Evolutionary conservation across 2,329 filamentous ascomycete genomes (phyloP), one percentile per base, ranked within the genome.

Genomic region (Paradendryphiella salina): DNA sequence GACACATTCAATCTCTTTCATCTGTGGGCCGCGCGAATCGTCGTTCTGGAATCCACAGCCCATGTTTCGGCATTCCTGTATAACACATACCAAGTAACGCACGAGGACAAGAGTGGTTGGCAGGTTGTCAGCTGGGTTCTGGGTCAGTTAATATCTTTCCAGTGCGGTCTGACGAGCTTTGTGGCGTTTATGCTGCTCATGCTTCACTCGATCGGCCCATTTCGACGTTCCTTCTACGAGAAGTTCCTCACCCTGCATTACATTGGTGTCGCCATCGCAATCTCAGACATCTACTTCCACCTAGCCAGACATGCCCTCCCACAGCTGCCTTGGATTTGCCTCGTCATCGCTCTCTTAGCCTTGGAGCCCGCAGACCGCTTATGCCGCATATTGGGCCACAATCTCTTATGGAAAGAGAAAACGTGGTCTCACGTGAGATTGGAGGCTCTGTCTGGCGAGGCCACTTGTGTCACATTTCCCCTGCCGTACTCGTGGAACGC

Each of bases 1-100:
- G 87, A 91, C 69, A 88, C 86, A 0, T 90, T 88, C 77, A 91
- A 90, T 73, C 75, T 90, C 45, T 77, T 90, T 51, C 88, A 91
- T 73, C 82, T 87, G 55, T 90, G 87, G 87, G 80, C 88, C 41
- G 88, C 87, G 52, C 82, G 88, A 42, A 87, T 90, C 46, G 86
- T 87, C 34, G 80, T 86, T 6, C 71, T 88, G 6, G 85, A 91
- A 68, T 77, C 83, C 13, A 57, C 89, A 11, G 76, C 80, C 26
- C 88, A 91, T 70, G 82, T 82, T 1, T 64, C 83, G 13, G 80
- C 85, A 28, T 88, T 79, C 70, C 77, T 81, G 56, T 66, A 67
- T 40, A 71, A 68, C 50, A 73, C 74, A 35, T 67, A 61, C 15
- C 73, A 34, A 48, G 64, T 75, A 74, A 32, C 61, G 62, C 57